phyloP scores from a whole-genome alignment of 1,139 yeast species.

The Nakaseomyces bracarensis region DNA sequence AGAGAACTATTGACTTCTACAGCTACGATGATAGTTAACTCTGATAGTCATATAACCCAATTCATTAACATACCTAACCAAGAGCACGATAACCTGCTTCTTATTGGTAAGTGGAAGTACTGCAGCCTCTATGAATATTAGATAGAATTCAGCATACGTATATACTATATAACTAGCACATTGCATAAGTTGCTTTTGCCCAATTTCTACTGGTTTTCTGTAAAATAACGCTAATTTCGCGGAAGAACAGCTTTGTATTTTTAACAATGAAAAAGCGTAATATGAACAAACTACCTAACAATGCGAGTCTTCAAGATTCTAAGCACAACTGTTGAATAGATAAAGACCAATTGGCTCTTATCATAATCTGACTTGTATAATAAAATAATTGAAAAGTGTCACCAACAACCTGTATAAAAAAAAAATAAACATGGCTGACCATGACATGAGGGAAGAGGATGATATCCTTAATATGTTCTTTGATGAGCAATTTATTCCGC shows the following conservation, averaged over 20 bases:
- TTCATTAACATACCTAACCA: slow-evolving; percentile 9
- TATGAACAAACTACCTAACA: no score
- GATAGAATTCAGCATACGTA: background rate
- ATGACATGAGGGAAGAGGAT: slow-evolving; percentile 13
- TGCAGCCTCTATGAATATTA: background rate
- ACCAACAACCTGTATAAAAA: no score
- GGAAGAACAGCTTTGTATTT: no score
- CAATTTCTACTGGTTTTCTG: no score
- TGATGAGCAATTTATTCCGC: slow-evolving; percentile 43
- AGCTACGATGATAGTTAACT: slow-evolving; percentile 20
- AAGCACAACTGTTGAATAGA: no score
- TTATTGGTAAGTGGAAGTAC: slow-evolving; percentile 22
- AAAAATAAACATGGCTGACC: slow-evolving; percentile 3
- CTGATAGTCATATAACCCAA: slow-evolving; percentile 18
- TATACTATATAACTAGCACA: background rate
- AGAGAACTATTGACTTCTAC: slow-evolving; percentile 5
- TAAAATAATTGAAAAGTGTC: no score
- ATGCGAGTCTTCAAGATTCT: no score
- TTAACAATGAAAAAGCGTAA: no score
- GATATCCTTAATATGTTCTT: slow-evolving; percentile 41
- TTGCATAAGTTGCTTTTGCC: no score
- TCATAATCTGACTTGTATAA: no score
- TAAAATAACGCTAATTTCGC: no score
- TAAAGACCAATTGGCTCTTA: no score
- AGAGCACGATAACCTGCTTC: slow-evolving; percentile 11